These are phyloP conservation scores for Cyclotella baltica DNA, from an alignment of 108 stramenopile species.

Conservation along the genomic window DNA sequence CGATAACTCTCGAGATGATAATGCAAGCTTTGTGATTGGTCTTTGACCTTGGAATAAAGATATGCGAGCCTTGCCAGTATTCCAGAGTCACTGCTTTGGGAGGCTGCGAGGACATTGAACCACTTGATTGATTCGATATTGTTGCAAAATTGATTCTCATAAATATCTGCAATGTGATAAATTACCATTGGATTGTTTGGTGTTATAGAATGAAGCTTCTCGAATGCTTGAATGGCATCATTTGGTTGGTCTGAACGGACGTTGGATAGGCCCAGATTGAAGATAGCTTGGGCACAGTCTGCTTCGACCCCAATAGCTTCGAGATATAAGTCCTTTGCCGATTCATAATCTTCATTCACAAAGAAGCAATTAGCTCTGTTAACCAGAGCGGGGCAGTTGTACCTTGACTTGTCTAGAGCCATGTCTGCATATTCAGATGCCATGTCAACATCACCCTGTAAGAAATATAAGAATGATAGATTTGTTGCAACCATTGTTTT, in stretches of 20 bases:
- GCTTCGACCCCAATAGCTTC: constrained; percentile 92
- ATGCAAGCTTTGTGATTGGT: constrained; percentile 76
- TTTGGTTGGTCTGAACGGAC: constrained; percentile 54
- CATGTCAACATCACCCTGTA: constrained; percentile 73
- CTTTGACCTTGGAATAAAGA: constrained; percentile 63
- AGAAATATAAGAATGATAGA: constrained; percentile 87
- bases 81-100: constrained; percentile 77
- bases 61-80: constrained; percentile 79
- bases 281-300: constrained; percentile 89
- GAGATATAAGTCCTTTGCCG: constrained; percentile 85
- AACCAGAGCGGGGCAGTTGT: constrained; percentile 91
- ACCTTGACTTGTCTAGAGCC: constrained; percentile 79
- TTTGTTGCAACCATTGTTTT: constrained; percentile 88
- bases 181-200: constrained; percentile 87
- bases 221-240: constrained; percentile 87
- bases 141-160: constrained; percentile 60
- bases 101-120: constrained; percentile 85
- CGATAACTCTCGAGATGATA: constrained; percentile 79
- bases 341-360: constrained; percentile 60
- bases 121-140: constrained; percentile 65
- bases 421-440: constrained; percentile 85
- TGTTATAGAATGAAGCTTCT: constrained; percentile 84
- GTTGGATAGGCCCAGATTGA: constrained; percentile 85
- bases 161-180: constrained; percentile 86
- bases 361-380: constrained; percentile 93